Evolutionary conservation across 2,329 filamentous ascomycete genomes (phyloP).

Genomic region (Aurifilum marmelostoma): DNA sequence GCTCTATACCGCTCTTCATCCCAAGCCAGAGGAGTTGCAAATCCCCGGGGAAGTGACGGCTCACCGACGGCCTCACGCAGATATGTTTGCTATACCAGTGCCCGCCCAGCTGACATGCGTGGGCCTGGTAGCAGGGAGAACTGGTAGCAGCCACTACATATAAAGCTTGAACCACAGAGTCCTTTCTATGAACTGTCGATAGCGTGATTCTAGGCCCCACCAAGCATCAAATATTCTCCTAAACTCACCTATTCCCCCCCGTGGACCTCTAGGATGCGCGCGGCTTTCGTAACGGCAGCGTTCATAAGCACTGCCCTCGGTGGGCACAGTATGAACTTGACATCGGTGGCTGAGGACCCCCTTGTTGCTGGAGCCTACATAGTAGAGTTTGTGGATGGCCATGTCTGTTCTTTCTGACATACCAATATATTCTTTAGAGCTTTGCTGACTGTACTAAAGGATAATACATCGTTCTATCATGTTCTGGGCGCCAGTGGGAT

Average conservation of each 20-base stretch:
- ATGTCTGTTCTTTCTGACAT: constrained; percentile 15
- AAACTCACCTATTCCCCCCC: too few species aligned
- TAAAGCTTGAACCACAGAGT: neutral
- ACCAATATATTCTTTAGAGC: neutral
- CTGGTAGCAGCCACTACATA: neutral
- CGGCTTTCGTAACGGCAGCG: constrained; percentile 1
- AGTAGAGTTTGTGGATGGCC: constrained; percentile 33
- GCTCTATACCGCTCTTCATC: neutral
- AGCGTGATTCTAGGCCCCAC: neutral
- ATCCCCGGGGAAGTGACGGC: neutral
- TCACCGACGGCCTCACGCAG: neutral
- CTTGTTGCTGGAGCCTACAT: constrained; percentile 28
- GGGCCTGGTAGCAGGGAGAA: neutral
- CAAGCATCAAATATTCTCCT: neutral
- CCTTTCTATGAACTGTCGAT: neutral
- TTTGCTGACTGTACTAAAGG: constrained; percentile 8
- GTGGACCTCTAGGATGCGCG: constrained; percentile 17
- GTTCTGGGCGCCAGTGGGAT: constrained; percentile 28
- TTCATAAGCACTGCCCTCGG: constrained; percentile 10
- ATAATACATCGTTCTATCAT: constrained; percentile 31
- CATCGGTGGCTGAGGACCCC: neutral
- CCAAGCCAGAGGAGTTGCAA: neutral
- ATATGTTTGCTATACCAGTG: neutral
- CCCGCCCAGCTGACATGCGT: neutral
- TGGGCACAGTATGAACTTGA: neutral